phyloP scores from a whole-genome alignment of 331 rosid species.

The Stylosanthes scabra region DNA sequence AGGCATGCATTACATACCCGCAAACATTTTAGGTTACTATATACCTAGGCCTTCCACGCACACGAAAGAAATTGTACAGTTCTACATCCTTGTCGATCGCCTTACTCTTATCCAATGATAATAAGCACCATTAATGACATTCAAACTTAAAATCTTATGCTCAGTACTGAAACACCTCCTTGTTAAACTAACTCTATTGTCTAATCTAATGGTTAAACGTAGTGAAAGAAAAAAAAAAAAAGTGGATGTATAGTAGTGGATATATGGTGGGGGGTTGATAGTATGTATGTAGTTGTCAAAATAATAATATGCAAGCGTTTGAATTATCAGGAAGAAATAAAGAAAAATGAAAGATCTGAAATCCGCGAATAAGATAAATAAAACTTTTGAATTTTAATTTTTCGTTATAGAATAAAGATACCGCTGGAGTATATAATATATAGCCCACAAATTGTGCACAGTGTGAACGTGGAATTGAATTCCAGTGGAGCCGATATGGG shows the following conservation, averaged over 20 bases:
- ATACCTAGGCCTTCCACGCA: too few species aligned
- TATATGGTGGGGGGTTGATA: background rate
- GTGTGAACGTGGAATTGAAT: slow-evolving; percentile 13
- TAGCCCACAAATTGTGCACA: slow-evolving; percentile 12
- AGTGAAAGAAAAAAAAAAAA: too few species aligned
- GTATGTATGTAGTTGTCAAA: background rate
- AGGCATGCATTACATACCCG: background rate
- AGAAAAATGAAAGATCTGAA: background rate
- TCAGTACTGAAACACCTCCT: too few species aligned
- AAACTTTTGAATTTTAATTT: slow-evolving; percentile 21
- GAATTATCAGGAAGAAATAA: too few species aligned
- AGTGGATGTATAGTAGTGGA: too few species aligned
- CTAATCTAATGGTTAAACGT: too few species aligned
- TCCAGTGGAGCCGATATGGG: slow-evolving; percentile 30
- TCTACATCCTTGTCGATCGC: too few species aligned
- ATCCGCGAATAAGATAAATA: background rate
- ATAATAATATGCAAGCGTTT: background rate
- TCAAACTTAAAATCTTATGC: too few species aligned
- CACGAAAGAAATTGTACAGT: too few species aligned
- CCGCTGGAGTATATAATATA: background rate
- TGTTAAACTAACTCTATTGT: too few species aligned
- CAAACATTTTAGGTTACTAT: background rate
- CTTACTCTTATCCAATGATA: too few species aligned
- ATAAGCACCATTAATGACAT: too few species aligned
- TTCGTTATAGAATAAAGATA: background rate